Percentiles rank a stretch among this genome's conserved stretches.
Conservation (phyloP, 2,329 filamentous ascomycete genomes). For the Bipolaris sorokiniana region DNA sequence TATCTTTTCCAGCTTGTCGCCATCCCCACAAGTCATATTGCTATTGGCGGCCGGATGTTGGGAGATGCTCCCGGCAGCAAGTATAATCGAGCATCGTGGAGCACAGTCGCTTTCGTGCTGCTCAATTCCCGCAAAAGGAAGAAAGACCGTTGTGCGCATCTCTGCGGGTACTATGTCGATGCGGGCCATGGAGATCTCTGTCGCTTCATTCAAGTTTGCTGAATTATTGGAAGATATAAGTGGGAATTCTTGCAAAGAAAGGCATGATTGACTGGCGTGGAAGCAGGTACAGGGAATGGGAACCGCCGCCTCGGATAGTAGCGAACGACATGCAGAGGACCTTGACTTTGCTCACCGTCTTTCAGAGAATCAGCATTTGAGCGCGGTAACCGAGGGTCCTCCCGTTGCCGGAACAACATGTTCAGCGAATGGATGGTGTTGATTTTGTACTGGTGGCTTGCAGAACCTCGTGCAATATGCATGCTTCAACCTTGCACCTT, state of each 20-base stretch:
- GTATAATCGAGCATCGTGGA: constrained; percentile 1
- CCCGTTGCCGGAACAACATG: constrained; percentile 22
- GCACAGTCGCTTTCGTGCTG: constrained; percentile 13
- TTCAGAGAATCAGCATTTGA: constrained; percentile 6
- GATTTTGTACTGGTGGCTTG: constrained; percentile 11
- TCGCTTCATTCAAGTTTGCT: constrained; percentile 1
- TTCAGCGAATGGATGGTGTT: not conserved
- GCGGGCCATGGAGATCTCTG: constrained; percentile 3
- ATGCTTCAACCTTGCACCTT: constrained; percentile 23
- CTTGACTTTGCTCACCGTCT: constrained; percentile 8
- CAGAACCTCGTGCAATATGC: constrained; percentile 21
- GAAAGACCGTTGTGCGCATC: constrained; percentile 13
- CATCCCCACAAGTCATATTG: constrained; percentile 5
- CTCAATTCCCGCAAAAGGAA: constrained; percentile 16
- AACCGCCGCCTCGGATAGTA: constrained; percentile 10
- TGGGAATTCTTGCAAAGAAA: not conserved
- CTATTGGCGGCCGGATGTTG: constrained; percentile 15
- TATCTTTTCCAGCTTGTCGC: constrained; percentile 4
- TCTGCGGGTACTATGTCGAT: constrained; percentile 12
- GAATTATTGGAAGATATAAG: constrained; percentile 12
- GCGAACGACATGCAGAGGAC: constrained; percentile 11
- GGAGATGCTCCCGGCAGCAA: constrained; percentile 30
- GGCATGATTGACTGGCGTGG: constrained; percentile 3
- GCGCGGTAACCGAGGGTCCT: constrained; percentile 7
- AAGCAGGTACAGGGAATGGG: constrained; percentile 13